Conservation (phyloP, 2,329 filamentous ascomycete genomes). For the Aspergillus ibericus region DNA sequence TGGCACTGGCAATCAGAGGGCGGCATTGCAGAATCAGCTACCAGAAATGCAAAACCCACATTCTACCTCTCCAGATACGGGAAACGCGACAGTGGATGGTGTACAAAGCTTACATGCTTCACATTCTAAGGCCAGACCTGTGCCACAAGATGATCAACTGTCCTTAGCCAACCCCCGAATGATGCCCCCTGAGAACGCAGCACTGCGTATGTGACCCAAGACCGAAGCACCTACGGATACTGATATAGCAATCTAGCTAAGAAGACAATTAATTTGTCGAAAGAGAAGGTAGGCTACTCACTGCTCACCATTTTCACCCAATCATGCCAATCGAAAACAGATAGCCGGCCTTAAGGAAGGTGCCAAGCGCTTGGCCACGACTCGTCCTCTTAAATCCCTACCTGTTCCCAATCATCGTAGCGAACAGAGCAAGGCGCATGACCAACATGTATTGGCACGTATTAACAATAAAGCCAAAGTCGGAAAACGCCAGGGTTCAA, state of each 20-base stretch:
- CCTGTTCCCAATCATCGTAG: background rate
- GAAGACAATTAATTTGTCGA: background rate
- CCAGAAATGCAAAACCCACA: background rate
- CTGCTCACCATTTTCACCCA: background rate
- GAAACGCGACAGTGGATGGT: no score
- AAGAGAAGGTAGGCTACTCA: background rate
- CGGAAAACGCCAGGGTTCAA: slow-evolving; percentile 18
- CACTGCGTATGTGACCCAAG: background rate
- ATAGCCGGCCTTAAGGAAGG: background rate
- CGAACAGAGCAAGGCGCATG: background rate
- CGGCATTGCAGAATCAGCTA: no score
- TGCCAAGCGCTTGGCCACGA: background rate
- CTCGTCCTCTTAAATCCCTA: background rate
- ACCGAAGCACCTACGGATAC: background rate
- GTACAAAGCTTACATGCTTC: background rate
- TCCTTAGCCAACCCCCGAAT: background rate
- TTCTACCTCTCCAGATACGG: no score
- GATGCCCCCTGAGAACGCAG: background rate
- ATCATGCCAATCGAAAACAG: background rate
- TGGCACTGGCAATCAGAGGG: background rate
- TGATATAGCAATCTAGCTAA: background rate
- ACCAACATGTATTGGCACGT: background rate
- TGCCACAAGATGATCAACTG: background rate
- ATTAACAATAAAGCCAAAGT: slow-evolving; percentile 11
- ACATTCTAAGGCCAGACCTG: background rate